Base-by-base conservation (phyloP, 192 early-diverging fungal species). In the Gryganskiella cystojenkinii region DNA sequence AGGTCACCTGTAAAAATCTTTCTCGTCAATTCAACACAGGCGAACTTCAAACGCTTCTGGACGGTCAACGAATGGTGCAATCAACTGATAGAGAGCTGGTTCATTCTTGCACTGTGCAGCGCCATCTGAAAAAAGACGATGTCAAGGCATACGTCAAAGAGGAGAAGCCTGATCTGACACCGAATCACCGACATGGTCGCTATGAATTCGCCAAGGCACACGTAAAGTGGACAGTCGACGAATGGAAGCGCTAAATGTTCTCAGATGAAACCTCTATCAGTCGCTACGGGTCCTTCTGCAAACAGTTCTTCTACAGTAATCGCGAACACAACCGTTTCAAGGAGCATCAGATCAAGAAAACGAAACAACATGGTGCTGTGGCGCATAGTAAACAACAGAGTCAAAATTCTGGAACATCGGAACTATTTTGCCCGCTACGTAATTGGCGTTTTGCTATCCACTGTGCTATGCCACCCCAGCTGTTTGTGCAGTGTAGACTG, bases 171-270 rank as follows among this genome's bases (percentile, higher is more conserved):
- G 3, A 56, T 56, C 42, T 65, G 5, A 56, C 1, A 0, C 33
- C 22, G 4, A 2, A 65, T 43, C 64, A 65, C 0, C 44, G 2
- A 17, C n/a, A 27, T 33, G 19, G 1, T 33, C 24, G 61, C 10
- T 37, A 20, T 1, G 8, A 50, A 52, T 63, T 63, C 42, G 52
- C 52, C 4, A 54, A 53, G 61, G 34, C 24, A 3, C 50, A 64
- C 19, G 19, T 53, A 4, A 10, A 42, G 0, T 56, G 64, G 64
- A 63, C 46, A 6, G 5, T 37, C 5, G 46, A 63, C 19, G 40
- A 55, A 33, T 66, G 52, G 64, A 56, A 44, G 42, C 55, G 46
- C 2, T 52, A 46, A 20, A 66, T 66, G 64, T 66, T 66, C 52
- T 56, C 53, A 1, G 64, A 66, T 28, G 64, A 66, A 17, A 45